Percentiles rank a stretch among this genome's conserved stretches.
Evolutionary conservation across 2,329 filamentous ascomycete species (phyloP).

Genomic region (Monosporascus sp.): DNA sequence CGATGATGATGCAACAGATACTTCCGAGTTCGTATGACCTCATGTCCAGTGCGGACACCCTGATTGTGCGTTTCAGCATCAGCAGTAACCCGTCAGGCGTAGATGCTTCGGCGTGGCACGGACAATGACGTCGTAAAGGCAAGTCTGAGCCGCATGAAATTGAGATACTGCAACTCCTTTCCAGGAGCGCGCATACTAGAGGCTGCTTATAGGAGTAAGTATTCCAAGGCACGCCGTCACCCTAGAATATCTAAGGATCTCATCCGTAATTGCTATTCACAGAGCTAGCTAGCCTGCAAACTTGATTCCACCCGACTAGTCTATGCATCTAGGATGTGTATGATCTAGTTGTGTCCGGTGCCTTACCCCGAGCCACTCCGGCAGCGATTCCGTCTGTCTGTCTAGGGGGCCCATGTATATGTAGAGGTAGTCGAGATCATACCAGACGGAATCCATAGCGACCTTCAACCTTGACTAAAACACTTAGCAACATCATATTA

Average conservation of each 20-base stretch:
- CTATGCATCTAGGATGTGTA: too few relatives aligned
- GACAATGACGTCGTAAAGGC: conserved; percentile 54
- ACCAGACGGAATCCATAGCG: too few relatives aligned
- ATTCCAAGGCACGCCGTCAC: background rate
- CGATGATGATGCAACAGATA: conserved; percentile 70
- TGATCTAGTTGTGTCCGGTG: too few relatives aligned
- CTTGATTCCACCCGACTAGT: too few relatives aligned
- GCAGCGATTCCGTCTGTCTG: too few relatives aligned
- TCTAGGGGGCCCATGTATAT: too few relatives aligned
- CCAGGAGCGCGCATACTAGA: background rate
- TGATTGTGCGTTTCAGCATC: conserved; percentile 44
- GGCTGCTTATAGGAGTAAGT: background rate
- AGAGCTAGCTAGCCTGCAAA: too few relatives aligned
- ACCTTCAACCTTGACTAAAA: too few relatives aligned
- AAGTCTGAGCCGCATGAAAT: conserved; percentile 53
- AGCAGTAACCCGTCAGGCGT: conserved; percentile 39
- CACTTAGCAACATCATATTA: too few relatives aligned
- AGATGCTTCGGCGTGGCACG: conserved; percentile 21
- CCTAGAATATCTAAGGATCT: background rate
- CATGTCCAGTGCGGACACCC: conserved; percentile 7
- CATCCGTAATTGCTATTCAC: too few relatives aligned
- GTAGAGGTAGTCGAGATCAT: too few relatives aligned
- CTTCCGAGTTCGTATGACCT: conserved; percentile 53
- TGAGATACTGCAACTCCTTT: background rate
- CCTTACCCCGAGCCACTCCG: too few relatives aligned